Conservation (phyloP, 441 rosid species). For the Adansonia madagascariensis region DNA sequence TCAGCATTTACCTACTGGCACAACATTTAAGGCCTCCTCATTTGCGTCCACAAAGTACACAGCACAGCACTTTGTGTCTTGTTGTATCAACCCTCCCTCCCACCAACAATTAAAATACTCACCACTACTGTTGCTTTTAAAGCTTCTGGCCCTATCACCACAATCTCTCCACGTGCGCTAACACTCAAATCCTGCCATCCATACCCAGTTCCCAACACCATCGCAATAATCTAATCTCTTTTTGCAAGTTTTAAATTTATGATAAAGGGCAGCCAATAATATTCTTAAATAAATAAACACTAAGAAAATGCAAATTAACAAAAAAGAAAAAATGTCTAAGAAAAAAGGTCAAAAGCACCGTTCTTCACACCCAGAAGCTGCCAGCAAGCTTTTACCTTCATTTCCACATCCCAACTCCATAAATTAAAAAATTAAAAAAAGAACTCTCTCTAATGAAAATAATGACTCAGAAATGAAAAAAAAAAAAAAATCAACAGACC, state of each 20-base stretch:
- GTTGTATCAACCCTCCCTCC: background rate
- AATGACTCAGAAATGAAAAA: constrained; percentile 1
- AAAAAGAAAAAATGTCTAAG: background rate
- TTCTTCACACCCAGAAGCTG: background rate
- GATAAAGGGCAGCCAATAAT: background rate
- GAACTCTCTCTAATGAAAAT: constrained; percentile 1
- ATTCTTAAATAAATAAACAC: background rate
- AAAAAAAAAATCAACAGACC: constrained; percentile 29
- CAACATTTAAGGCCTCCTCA: background rate
- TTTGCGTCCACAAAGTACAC: constrained; percentile 8
- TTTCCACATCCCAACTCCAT: background rate
- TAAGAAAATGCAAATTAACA: background rate
- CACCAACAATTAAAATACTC: too few relatives aligned
- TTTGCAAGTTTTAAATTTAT: background rate
- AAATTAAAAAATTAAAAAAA: constrained; percentile 23
- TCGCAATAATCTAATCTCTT: background rate
- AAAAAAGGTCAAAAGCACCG: background rate
- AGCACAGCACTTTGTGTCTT: background rate
- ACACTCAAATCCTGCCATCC: background rate
- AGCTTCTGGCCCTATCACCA: background rate
- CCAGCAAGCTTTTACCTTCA: background rate
- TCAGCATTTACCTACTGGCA: background rate
- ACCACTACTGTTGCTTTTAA: too few relatives aligned
- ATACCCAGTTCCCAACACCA: background rate
- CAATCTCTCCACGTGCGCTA: constrained; percentile 15